Percentiles rank a stretch among this genome's conserved stretches.
phyloP scores from a whole-genome alignment of 495 filamentous ascomycete species.

The Pyrenula massariospora region DNA sequence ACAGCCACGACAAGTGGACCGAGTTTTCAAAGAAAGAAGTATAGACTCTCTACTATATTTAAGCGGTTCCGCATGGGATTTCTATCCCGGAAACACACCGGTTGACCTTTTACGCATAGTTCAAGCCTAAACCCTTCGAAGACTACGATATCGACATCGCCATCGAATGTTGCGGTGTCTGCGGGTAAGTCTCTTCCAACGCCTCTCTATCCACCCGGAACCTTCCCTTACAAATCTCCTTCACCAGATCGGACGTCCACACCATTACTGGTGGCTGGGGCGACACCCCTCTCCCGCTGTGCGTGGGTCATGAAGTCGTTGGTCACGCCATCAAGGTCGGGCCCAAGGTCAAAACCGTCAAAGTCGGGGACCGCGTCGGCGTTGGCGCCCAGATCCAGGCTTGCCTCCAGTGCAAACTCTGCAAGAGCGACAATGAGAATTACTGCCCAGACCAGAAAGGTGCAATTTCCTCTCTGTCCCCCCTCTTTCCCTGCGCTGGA shows the following conservation, averaged over 20 bases:
- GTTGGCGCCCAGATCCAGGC: slow-evolving; percentile 68
- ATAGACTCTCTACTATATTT: too few relatives aligned
- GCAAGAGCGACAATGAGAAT: slow-evolving; percentile 64
- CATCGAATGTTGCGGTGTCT: slow-evolving; percentile 66
- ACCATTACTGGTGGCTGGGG: slow-evolving; percentile 69
- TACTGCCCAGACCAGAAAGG: slow-evolving; percentile 53
- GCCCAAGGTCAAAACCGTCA: slow-evolving; percentile 49
- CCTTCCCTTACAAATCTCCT: neutral
- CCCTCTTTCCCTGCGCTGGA: neutral
- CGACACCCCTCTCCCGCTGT: slow-evolving; percentile 52
- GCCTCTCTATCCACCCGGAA: too few relatives aligned
- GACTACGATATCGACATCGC: slow-evolving; percentile 64
- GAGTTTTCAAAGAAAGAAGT: slow-evolving; percentile 56
- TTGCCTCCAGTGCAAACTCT: slow-evolving; percentile 57
- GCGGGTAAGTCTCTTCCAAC: slow-evolving; percentile 25
- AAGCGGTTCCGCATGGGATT: slow-evolving; percentile 5
- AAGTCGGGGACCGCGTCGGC: slow-evolving; percentile 67
- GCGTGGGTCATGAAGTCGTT: slow-evolving; percentile 67
- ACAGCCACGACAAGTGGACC: slow-evolving; percentile 45
- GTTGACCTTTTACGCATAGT: slow-evolving; percentile 26
- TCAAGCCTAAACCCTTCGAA: slow-evolving; percentile 68
- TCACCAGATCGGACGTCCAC: slow-evolving; percentile 51
- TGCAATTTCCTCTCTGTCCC: neutral
- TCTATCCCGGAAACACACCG: neutral
- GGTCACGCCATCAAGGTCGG: slow-evolving; percentile 64